Percentiles rank a stretch among this genome's conserved stretches.
Evolutionary conservation across 2,329 filamentous ascomycete genomes (phyloP).

Genomic region (Zasmidium citrigriseum): DNA sequence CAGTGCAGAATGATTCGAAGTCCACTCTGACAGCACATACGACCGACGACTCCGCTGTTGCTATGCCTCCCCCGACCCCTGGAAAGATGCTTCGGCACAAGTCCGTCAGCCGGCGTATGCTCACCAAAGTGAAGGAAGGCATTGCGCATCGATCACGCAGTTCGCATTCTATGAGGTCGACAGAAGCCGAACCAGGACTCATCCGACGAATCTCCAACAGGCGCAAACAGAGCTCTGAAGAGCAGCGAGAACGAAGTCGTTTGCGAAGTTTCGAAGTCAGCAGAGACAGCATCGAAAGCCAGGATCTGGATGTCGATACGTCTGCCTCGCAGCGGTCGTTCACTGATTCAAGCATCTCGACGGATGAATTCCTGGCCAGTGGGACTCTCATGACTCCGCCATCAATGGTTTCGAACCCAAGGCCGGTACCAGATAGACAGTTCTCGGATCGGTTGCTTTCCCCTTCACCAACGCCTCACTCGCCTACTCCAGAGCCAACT

Average conservation of each 20-base stretch:
- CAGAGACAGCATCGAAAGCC: constrained; percentile 29
- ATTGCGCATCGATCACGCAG: constrained; percentile 31
- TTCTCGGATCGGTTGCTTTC: constrained; percentile 13
- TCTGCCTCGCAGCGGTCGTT: constrained; percentile 23
- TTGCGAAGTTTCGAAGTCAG: constrained; percentile 32
- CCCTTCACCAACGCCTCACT: constrained; percentile 11
- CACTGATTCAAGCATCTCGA: constrained; percentile 31
- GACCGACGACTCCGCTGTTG: background rate
- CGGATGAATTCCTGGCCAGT: constrained; percentile 19
- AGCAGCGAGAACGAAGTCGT: constrained; percentile 24
- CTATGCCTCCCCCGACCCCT: background rate
- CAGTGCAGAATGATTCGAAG: constrained; percentile 11
- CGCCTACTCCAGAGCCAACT: constrained; percentile 20
- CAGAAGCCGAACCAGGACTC: constrained; percentile 31
- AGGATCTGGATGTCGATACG: constrained; percentile 9
- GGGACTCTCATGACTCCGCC: constrained; percentile 15
- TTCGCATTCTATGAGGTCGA: constrained; percentile 24
- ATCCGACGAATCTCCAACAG: constrained; percentile 32
- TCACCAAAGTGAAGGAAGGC: constrained; percentile 38
- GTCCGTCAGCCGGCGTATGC: constrained; percentile 38
- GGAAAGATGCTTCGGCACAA: constrained; percentile 29
- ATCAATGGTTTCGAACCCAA: constrained; percentile 1
- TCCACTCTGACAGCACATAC: constrained; percentile 15
- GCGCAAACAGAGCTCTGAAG: constrained; percentile 25
- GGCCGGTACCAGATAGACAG: constrained; percentile 5